Evolutionary conservation across 2,329 filamentous ascomycete genomes (phyloP).

Genomic region (Cladosporium sp.): DNA sequence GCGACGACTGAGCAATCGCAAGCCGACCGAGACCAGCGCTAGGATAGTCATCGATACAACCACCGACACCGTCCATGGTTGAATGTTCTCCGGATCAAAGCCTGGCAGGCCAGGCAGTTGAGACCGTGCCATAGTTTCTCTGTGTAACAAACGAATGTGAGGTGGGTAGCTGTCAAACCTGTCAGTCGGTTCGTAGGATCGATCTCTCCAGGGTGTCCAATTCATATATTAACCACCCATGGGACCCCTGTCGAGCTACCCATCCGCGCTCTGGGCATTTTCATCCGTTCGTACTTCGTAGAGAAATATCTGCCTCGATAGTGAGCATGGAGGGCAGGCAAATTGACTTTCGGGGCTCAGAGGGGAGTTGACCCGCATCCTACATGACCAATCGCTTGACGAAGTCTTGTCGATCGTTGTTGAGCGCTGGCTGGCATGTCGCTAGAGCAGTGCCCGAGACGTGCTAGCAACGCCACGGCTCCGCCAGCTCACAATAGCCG

Average conservation of each 20-base stretch:
- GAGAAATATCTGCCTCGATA: background rate
- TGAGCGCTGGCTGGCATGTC: background rate
- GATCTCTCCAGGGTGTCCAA: background rate
- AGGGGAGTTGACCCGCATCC: background rate
- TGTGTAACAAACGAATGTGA: background rate
- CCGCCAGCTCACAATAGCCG: background rate
- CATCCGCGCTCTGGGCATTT: background rate
- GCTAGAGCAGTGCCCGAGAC: background rate
- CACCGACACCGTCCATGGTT: conserved; percentile 6
- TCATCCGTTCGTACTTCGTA: background rate
- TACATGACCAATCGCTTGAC: background rate
- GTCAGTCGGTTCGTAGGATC: background rate
- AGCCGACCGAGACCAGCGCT: conserved; percentile 22
- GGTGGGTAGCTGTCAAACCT: background rate
- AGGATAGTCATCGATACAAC: conserved; percentile 8
- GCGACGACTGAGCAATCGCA: conserved; percentile 33
- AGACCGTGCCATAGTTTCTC: background rate
- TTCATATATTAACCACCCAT: background rate
- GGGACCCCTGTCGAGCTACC: background rate
- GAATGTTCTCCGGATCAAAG: conserved; percentile 7
- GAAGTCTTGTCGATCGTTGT: background rate
- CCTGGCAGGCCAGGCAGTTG: conserved; percentile 2
- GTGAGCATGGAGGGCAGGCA: background rate
- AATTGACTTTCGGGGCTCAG: background rate
- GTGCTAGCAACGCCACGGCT: background rate